These are phyloP conservation scores for Rhytidhysteron rufulum DNA, from an alignment of 2,329 filamentous ascomycete genomes.

Conservation along the genomic window DNA sequence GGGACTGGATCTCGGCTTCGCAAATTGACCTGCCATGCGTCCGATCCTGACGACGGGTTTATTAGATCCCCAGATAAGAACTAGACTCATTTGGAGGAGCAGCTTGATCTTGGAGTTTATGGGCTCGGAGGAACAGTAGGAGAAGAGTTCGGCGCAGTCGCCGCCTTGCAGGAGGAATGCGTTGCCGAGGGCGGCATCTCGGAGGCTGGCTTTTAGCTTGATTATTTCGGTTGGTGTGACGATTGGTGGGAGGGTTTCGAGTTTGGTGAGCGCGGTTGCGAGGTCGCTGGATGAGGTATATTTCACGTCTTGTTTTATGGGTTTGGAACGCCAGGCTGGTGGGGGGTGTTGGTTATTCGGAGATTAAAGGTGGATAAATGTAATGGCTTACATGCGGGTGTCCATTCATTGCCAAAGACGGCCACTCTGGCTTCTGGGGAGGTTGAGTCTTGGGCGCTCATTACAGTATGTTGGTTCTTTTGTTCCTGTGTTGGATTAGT, in stretches of 20 bases:
- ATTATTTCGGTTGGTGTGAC: conserved; percentile 78
- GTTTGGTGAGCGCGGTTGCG: conserved; percentile 58
- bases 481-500: no score
- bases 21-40: conserved; percentile 95
- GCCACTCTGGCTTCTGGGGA: no score
- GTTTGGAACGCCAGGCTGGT: conserved; percentile 69
- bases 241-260: conserved; percentile 68
- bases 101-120: conserved; percentile 98
- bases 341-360: conserved; percentile 5
- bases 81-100: conserved; percentile 92
- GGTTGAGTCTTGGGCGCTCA: no score
- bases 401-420: conserved; percentile 25
- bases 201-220: conserved; percentile 71
- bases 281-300: conserved; percentile 64
- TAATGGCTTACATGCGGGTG: conserved; percentile 34
- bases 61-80: conserved; percentile 83
- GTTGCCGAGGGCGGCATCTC: conserved; percentile 83
- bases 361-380: neutral
- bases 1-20: conserved; percentile 87
- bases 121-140: conserved; percentile 84
- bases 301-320: conserved; percentile 70
- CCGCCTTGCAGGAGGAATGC: conserved; percentile 94
- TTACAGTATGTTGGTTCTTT: no score
- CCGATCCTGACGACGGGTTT: conserved; percentile 89
- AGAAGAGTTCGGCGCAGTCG: conserved; percentile 95